Conservation (phyloP, 1,284 basidiomycete genomes). For the Mrakiaceae sp. region DNA sequence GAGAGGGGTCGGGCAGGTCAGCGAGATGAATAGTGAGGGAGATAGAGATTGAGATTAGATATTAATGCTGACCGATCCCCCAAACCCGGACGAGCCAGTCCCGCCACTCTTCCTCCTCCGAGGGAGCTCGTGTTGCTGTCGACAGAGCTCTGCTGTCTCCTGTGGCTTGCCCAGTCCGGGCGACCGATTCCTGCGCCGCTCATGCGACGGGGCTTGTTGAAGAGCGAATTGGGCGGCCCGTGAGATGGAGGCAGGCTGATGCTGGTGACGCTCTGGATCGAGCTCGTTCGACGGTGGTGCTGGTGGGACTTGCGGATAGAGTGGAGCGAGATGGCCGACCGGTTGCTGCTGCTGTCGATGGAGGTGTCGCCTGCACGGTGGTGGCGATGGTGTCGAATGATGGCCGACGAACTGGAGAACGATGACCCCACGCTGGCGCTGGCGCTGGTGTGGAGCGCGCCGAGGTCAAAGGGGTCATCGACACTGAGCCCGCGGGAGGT, state of each 20-base stretch:
- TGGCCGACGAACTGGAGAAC: too few relatives aligned
- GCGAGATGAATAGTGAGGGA: neutral
- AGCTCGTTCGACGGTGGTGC: neutral
- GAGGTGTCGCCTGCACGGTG: too few relatives aligned
- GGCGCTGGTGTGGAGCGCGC: too few relatives aligned
- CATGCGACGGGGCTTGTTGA: neutral
- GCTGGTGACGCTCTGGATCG: neutral
- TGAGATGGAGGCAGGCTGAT: neutral
- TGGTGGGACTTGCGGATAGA: too few relatives aligned
- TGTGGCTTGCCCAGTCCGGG: slow-evolving; percentile 4
- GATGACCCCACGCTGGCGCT: too few relatives aligned
- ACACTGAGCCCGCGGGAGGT: too few relatives aligned
- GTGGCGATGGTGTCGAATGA: too few relatives aligned
- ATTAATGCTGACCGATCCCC: neutral
- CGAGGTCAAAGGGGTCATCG: too few relatives aligned
- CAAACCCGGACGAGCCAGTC: neutral
- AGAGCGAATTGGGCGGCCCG: slow-evolving; percentile 5
- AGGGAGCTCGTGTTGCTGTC: neutral
- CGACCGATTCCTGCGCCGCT: neutral
- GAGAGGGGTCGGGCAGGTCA: neutral
- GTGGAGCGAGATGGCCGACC: too few relatives aligned
- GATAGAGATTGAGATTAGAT: too few relatives aligned
- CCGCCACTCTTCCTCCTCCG: neutral
- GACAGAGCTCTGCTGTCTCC: slow-evolving; percentile 1
- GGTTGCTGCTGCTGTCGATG: too few relatives aligned